These are phyloP conservation scores for Globisporangium okanoganense DNA, from an alignment of 352 stramenopile genomes.

Conservation along the genomic window DNA sequence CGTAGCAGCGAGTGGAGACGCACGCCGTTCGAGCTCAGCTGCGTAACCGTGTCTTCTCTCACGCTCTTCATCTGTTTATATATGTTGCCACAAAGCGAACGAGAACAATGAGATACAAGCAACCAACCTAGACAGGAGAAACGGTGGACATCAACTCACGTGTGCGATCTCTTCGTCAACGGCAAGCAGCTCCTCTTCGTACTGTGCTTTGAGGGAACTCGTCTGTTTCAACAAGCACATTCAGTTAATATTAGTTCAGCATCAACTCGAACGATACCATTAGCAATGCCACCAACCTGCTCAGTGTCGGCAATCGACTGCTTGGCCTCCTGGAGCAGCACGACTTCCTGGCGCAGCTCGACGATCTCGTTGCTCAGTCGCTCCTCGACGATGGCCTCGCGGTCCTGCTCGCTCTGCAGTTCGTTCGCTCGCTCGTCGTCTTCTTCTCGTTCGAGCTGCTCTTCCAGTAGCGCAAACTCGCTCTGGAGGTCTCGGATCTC, in stretches of 20 bases:
- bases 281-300: slow-evolving; percentile 25
- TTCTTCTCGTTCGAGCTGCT: slow-evolving; percentile 31
- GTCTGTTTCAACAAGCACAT: slow-evolving; percentile 19
- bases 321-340: slow-evolving; percentile 45
- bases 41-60: slow-evolving; percentile 42
- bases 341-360: slow-evolving; percentile 56
- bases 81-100: neutral
- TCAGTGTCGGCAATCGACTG: slow-evolving; percentile 44
- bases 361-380: slow-evolving; percentile 42
- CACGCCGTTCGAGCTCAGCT: slow-evolving; percentile 49
- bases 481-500: slow-evolving; percentile 53
- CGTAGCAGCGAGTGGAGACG: slow-evolving; percentile 63
- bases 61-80: slow-evolving; percentile 38
- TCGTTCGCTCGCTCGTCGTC: slow-evolving; percentile 15
- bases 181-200: slow-evolving; percentile 55
- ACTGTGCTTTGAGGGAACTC: slow-evolving; percentile 62
- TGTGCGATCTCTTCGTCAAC: slow-evolving; percentile 56
- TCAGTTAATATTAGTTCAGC: neutral
- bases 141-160: slow-evolving; percentile 19
- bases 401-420: slow-evolving; percentile 30
- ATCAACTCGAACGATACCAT: neutral
- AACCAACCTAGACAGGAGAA: neutral
- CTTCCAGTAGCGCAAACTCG: slow-evolving; percentile 38
- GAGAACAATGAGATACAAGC: neutral
- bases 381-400: slow-evolving; percentile 28